phyloP scores from a whole-genome alignment of 2,329 filamentous ascomycete genomes.

The Elsinoe batatas region DNA sequence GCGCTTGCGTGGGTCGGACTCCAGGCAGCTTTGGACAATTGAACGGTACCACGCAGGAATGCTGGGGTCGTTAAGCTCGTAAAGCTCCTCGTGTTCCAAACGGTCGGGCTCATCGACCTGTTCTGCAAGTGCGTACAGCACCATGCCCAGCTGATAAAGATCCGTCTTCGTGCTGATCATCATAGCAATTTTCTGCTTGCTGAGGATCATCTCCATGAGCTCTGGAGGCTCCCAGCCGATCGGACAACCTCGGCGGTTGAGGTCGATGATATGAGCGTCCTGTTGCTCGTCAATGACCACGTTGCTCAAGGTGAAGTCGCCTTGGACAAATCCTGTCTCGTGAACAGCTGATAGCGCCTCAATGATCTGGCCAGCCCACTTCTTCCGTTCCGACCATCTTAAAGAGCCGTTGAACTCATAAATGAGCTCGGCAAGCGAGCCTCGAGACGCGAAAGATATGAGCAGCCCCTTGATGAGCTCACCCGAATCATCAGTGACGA shows the following conservation, averaged over 20 bases:
- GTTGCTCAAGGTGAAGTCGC: constrained; percentile 94
- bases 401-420: constrained; percentile 61
- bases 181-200: constrained; percentile 84
- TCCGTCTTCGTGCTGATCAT: constrained; percentile 98
- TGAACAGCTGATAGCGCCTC: constrained; percentile 85
- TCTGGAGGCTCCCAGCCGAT: constrained; percentile 97
- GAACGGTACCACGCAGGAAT: constrained; percentile 72
- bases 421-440: constrained; percentile 80
- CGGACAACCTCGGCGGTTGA: constrained; percentile 92
- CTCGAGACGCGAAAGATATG: constrained; percentile 77
- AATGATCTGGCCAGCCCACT: constrained; percentile 87
- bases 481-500: constrained; percentile 70
- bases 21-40: constrained; percentile 68
- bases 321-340: constrained; percentile 91
- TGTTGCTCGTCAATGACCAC: constrained; percentile 81
- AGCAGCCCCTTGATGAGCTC: constrained; percentile 76
- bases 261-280: constrained; percentile 94
- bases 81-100: constrained; percentile 44
- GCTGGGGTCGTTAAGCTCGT: constrained; percentile 43
- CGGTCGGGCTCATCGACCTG: constrained; percentile 79
- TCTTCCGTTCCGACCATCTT: constrained; percentile 64
- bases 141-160: constrained; percentile 93
- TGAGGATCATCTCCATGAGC: constrained; percentile 72
- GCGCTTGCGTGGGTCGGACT: constrained; percentile 60
- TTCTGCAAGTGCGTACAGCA: constrained; percentile 82